Base-by-base conservation (phyloP, 345 rosid genomes). In the Aquilaria sinensis region DNA sequence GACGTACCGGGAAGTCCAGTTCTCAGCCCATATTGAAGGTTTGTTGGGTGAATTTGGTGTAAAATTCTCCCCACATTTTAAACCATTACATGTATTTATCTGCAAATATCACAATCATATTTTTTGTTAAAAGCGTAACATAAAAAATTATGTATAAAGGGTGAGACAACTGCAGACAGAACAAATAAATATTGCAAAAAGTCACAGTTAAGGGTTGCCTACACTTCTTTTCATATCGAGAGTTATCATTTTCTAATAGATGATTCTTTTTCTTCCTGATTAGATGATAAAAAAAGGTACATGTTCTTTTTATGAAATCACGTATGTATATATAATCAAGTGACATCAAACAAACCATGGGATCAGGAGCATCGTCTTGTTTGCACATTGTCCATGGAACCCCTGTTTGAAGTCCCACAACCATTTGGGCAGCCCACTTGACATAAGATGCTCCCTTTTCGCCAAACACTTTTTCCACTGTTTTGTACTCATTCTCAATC, bases 331-430 rank as follows among this genome's bases (percentile, higher is more conserved):
- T 11, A 15, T 13, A 54, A 29, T 54, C 12, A 12, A 52, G 15
- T 9, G 45, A n/a, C 6, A 13, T 13, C 2, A 41, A 12, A 13
- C 6, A 29, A 48, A 92, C 98, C 82, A 90, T 82, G 0, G 96
- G 97, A 67, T 86, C 90, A 47, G 98, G 97, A 55, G 97, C 95
- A 64, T 93, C 94, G 0, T 69, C 46, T 74, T 88, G 92, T 63
- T 85, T 88, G 83, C 98, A 88, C 98, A 93, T 93, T 41, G 82
- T 75, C 98, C 98, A 93, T 14, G 98, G 98, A 11, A 93, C 97
- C 3, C 97, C 97, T 0, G 95, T 86, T 31, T 83, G 67, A 7
- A 86, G 84, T 3, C 74, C 89, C 0, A 86, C 90, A 0, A 94
- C 97, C 97, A 90, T 90, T 57, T 71, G 62, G 9, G 82, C 96